phyloP scores from a whole-genome alignment of 192 early-diverging fungal genomes.

The Backusella tuberculispora region DNA sequence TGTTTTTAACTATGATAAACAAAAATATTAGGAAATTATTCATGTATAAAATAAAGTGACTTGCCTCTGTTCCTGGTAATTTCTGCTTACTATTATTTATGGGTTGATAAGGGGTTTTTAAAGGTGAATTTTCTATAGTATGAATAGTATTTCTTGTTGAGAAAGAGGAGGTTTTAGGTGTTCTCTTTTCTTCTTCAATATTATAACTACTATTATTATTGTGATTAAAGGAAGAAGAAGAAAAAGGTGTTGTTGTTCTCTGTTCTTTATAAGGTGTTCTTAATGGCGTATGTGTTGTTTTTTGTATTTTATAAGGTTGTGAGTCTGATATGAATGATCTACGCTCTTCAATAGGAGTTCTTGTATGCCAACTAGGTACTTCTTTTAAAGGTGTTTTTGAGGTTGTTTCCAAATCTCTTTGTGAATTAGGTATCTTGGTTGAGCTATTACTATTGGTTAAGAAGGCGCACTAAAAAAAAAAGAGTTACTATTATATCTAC shows the following conservation, averaged over 20 bases:
- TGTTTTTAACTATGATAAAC: background rate
- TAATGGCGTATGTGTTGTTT: background rate
- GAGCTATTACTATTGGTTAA: background rate
- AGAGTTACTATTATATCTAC: background rate
- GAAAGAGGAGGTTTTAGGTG: background rate
- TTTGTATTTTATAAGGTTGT: slow-evolving; percentile 8
- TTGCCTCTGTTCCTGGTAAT: background rate
- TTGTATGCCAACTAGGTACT: background rate
- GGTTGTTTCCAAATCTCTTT: background rate
- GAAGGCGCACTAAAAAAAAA: background rate
- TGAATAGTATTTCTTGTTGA: background rate
- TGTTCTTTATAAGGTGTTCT: slow-evolving; percentile 3
- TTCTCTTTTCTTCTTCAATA: background rate
- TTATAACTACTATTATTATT: background rate
- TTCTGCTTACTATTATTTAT: background rate
- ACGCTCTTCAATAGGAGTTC: slow-evolving; percentile 1
- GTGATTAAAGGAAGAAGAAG: background rate
- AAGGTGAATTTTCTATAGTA: background rate
- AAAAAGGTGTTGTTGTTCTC: background rate
- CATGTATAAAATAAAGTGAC: no score
- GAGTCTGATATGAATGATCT: background rate
- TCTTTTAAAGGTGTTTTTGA: background rate
- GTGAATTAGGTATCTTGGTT: no score
- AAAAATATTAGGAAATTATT: no score
- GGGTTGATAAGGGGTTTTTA: background rate